Conservation (phyloP, 768 basidiomycete species). For the Pholiota conissans region DNA sequence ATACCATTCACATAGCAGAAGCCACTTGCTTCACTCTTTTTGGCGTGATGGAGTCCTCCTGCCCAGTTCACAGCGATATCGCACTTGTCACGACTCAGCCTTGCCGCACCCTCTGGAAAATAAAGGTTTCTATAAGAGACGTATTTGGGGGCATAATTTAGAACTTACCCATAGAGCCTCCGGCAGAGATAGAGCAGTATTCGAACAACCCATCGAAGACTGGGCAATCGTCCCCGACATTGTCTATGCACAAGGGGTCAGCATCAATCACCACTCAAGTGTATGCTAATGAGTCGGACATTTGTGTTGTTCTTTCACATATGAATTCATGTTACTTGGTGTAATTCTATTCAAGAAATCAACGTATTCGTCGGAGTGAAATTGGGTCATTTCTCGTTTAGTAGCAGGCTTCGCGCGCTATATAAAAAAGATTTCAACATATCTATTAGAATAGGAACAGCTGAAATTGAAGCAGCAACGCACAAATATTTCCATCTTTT, state of each 20-base stretch:
- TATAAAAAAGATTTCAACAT: not conserved
- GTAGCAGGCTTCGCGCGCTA: slow-evolving; percentile 99
- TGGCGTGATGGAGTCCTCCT: slow-evolving; percentile 96
- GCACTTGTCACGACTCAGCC: slow-evolving; percentile 93
- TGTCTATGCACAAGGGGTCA: slow-evolving; percentile 55
- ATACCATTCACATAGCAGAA: slow-evolving; percentile 98
- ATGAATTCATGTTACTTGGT: slow-evolving; percentile 93
- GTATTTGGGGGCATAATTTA: not conserved
- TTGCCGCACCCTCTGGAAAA: slow-evolving; percentile 90
- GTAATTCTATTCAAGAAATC: slow-evolving; percentile 94
- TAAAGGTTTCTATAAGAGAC: not conserved
- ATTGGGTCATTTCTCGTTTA: slow-evolving; percentile 99
- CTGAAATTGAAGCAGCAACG: slow-evolving; percentile 31
- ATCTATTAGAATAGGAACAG: slow-evolving; percentile 6
- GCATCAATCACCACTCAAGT: not conserved
- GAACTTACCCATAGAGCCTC: slow-evolving; percentile 94
- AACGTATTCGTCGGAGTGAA: slow-evolving; percentile 99
- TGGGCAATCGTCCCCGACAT: slow-evolving; percentile 98
- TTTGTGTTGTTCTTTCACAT: slow-evolving; percentile 93
- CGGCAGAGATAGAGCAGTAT: slow-evolving; percentile 99
- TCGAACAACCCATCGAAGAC: slow-evolving; percentile 99
- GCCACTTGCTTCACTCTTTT: slow-evolving; percentile 98
- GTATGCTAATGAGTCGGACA: slow-evolving; percentile 48
- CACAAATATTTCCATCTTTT: slow-evolving; percentile 99
- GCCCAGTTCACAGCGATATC: slow-evolving; percentile 99